A percentile compares a stretch with the other conserved stretches of the same genome.
Conservation (phyloP, 139 green algal species). For the Trebouxia sp. region DNA sequence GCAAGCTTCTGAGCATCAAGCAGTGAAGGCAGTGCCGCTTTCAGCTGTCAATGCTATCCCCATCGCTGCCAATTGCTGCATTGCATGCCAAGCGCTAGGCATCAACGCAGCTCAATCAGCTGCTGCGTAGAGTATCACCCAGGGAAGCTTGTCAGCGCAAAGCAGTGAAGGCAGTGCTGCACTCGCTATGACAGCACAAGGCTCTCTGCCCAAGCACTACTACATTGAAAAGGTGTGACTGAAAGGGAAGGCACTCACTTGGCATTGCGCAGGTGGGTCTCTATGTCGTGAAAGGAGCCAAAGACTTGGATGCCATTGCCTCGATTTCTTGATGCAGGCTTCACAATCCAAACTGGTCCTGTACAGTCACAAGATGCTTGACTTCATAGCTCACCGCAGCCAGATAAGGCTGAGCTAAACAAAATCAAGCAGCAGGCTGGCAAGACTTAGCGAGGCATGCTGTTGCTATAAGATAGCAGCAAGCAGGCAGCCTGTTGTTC, state of each 20-base stretch:
- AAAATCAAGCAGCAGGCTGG: neutral
- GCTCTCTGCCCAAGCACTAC: neutral
- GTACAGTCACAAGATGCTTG: neutral
- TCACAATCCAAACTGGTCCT: conserved; percentile 59
- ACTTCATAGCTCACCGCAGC: neutral
- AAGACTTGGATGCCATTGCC: conserved; percentile 58
- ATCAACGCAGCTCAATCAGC: neutral
- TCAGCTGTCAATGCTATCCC: too few relatives aligned
- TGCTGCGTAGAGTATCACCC: neutral
- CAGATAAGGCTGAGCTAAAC: neutral
- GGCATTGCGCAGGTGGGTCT: conserved; percentile 18
- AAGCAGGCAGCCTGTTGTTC: too few relatives aligned
- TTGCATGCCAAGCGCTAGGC: too few relatives aligned
- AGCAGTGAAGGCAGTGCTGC: neutral
- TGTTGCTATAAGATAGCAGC: too few relatives aligned
- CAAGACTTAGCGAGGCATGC: neutral
- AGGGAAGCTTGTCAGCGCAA: neutral
- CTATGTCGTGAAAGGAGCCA: conserved; percentile 20
- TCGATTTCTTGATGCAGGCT: conserved; percentile 52
- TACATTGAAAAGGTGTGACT: neutral
- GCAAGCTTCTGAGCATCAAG: too few relatives aligned
- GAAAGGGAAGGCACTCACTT: neutral
- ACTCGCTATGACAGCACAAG: neutral
- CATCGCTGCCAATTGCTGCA: too few relatives aligned
- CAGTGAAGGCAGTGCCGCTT: too few relatives aligned